Base-by-base conservation (phyloP, 2,329 filamentous ascomycete genomes). In the Purpureocillium lavendulum region DNA sequence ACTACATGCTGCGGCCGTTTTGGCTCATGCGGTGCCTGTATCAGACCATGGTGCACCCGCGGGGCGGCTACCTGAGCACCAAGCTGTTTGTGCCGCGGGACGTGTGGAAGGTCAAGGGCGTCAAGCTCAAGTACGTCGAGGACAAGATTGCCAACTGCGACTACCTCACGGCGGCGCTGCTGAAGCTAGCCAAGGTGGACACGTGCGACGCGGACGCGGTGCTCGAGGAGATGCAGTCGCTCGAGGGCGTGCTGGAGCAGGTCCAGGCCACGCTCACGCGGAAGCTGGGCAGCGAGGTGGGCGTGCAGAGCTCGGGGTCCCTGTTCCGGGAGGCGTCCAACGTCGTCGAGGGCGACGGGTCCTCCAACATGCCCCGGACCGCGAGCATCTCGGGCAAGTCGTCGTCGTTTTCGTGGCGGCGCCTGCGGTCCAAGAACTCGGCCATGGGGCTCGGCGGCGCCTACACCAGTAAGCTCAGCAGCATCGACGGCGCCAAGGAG, bases 21-120 rank as follows among this genome's bases (percentile, higher is more conserved):
- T 98, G 92, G 92, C 71, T 98, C 33, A 95, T 98, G 87, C 81
- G 92, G 40, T 89, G 85, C 45, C 72, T 98, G 18, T 94, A 92
- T 56, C 87, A 96, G 58, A 95, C 89, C 0, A 78, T 98, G 33
- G 84, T 82, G 14, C 90, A 98, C 54, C 87, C 90, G 3, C 80
- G 87, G 17, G 92, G 92, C 30, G 92, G 89, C 13, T 98, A 96
- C 56, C 57, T 98, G 15, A 94, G 89, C 39, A 90, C 82, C 16
- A 89, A 88, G 52, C 73, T 98, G 0, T 98, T 98, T 56, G 76
- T 98, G 5, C 89, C 92, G 6, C 77, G 86, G 38, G 89, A 97
- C 55, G 87, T 92, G 3, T 98, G 92, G 92, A 77, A 81, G 40
- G 89, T 96, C 7, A 90, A 90, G 56, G 88, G 87, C 21, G 89